A percentile compares a stretch with the other conserved stretches of the same genome.
phyloP scores from a whole-genome alignment of 352 stramenopile genomes.

The Globisporangium emineosum region DNA sequence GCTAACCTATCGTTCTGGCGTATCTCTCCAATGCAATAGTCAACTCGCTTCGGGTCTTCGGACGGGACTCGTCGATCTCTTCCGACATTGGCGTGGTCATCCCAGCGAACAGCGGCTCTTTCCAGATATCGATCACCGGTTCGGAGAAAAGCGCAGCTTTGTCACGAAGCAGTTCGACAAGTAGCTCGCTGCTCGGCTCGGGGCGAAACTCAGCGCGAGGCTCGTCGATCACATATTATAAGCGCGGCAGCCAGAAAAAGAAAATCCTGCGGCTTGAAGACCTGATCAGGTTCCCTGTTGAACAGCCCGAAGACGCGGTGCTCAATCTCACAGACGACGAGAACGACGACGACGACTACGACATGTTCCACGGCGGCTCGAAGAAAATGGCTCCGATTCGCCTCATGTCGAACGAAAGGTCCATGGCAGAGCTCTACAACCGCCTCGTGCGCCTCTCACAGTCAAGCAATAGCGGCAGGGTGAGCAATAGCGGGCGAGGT shows the following conservation, averaged over 20 bases:
- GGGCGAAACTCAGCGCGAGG: neutral
- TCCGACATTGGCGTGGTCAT: slow-evolving; percentile 12
- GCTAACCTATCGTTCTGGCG: neutral
- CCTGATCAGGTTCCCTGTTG: slow-evolving; percentile 18
- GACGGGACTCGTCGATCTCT: slow-evolving; percentile 23
- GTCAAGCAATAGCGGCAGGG: neutral
- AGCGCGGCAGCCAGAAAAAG: slow-evolving; percentile 18
- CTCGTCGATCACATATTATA: slow-evolving; percentile 22
- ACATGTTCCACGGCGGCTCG: slow-evolving; percentile 6
- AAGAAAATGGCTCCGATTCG: slow-evolving; percentile 17
- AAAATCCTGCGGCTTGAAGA: slow-evolving; percentile 21
- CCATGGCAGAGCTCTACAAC: slow-evolving; percentile 21
- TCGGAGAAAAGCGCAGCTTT: slow-evolving; percentile 10
- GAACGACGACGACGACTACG: slow-evolving; percentile 7
- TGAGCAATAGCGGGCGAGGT: neutral
- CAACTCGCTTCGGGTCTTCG: slow-evolving; percentile 16
- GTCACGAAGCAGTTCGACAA: slow-evolving; percentile 5
- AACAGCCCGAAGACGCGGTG: neutral
- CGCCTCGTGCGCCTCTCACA: slow-evolving; percentile 20
- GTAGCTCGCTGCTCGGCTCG: neutral
- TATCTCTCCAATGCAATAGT: slow-evolving; percentile 6
- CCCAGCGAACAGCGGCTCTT: slow-evolving; percentile 3
- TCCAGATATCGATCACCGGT: slow-evolving; percentile 8
- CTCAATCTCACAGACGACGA: slow-evolving; percentile 13
- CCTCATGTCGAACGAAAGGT: slow-evolving; percentile 11